Percentiles rank a stretch among this genome's conserved stretches.
These are phyloP conservation scores for Podaxis mareebaensis DNA, from an alignment of 768 basidiomycete species.

Conservation along the genomic window DNA sequence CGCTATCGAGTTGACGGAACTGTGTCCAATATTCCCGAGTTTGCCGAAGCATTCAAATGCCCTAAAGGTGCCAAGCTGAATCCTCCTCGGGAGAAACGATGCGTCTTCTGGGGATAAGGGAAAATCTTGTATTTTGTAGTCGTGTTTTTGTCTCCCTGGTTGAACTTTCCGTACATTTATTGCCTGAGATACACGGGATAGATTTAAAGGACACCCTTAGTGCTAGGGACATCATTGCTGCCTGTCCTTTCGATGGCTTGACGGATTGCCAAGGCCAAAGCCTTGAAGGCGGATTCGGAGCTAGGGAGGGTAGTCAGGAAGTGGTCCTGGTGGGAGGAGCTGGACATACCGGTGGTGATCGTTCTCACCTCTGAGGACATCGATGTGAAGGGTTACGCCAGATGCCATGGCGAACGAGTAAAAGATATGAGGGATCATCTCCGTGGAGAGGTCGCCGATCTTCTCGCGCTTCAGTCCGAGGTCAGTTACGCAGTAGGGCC, in stretches of 20 bases:
- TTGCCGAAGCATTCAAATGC: slow-evolving; percentile 86
- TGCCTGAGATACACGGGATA: not conserved
- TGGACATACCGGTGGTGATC: slow-evolving; percentile 89
- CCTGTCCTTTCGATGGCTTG: slow-evolving; percentile 93
- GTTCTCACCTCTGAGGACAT: slow-evolving; percentile 93
- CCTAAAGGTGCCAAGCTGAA: slow-evolving; percentile 78
- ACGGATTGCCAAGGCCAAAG: slow-evolving; percentile 90
- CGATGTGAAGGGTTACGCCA: slow-evolving; percentile 91
- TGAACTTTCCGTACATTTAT: slow-evolving; percentile 12
- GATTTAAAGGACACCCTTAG: slow-evolving; percentile 83
- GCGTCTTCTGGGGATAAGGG: slow-evolving; percentile 73
- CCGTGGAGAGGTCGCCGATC: slow-evolving; percentile 92
- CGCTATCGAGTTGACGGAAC: slow-evolving; percentile 85
- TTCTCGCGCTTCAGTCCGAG: slow-evolving; percentile 87
- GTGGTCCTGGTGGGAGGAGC: slow-evolving; percentile 11
- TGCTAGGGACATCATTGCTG: slow-evolving; percentile 89
- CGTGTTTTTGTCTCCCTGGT: not conserved
- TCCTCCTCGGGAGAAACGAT: slow-evolving; percentile 76
- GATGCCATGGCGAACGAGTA: slow-evolving; percentile 98
- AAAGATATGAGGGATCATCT: slow-evolving; percentile 98
- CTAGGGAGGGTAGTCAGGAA: slow-evolving; percentile 39
- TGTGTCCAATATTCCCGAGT: slow-evolving; percentile 83
- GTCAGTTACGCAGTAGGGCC: slow-evolving; percentile 93
- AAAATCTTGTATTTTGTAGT: slow-evolving; percentile 13
- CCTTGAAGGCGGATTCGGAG: slow-evolving; percentile 98